Base-by-base conservation (phyloP, 2,329 filamentous ascomycete species). In the Sporothrix pseudoabietina region DNA sequence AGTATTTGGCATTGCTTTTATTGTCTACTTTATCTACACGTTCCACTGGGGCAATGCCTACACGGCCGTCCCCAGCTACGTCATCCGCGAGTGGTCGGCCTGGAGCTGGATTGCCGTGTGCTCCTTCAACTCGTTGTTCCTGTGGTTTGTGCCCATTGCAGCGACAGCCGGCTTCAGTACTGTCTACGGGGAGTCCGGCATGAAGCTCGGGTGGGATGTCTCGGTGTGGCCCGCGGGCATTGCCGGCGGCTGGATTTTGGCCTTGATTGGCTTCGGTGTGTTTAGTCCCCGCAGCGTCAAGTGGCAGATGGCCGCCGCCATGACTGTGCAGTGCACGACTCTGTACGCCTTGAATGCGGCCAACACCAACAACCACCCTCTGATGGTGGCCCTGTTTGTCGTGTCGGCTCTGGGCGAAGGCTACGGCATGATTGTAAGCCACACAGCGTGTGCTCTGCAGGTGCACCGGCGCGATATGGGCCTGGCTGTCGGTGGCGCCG, bases 241-340 rank as follows among this genome's bases (percentile, higher is more conserved):
- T n/a, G 59, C 59, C 16, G 59, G 59, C 32, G 59, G 59, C 30
- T 63, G 32, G 30, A 22, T 63, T 22, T 16, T 54, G 7, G 52
- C 52, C 6, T 6, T 54, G 0, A 2, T 54, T 6, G 52, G 52
- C 9, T 2, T 54, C 3, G 52, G 52, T 3, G 19, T 41, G 3
- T 41, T 39, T 32, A 32, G 30, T 39, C 35, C 32, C 1, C 32
- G 59, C 7, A 32, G 22, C 16, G 59, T 63, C 59, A 63, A 63
- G 59, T 63, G 59, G 59, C 59, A 63, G 16, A 63, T 63, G 59
- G 59, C 59, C 4, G 19, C 32, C 14, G 59, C 59, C 30, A 63
- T 63, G 59, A 41, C n/a, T 22, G 6, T 63, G 14, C 52, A 54
- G 52, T 54, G 52, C 52, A 54, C 52, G n/a, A 7, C 19, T 6